phyloP scores from a whole-genome alignment of 2,329 filamentous ascomycete species.

The Xylaria multiplex region DNA sequence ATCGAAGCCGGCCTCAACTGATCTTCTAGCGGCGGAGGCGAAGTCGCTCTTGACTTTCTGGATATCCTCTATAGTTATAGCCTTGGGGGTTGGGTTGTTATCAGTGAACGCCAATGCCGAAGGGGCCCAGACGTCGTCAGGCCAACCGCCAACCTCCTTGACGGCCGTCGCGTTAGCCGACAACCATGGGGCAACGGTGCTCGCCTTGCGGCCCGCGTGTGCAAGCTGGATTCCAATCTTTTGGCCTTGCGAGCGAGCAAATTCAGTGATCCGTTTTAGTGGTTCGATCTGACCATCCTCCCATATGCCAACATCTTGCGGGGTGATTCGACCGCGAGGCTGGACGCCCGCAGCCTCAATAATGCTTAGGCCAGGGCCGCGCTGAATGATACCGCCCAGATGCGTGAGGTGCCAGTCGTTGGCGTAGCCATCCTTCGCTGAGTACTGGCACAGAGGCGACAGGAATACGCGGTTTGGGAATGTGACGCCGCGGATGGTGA shows the following conservation, averaged over 20 bases:
- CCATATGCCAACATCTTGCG: constrained; percentile 75
- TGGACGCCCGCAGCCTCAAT: constrained; percentile 76
- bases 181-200: constrained; percentile 51
- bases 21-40: constrained; percentile 48
- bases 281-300: constrained; percentile 73
- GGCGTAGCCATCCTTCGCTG: constrained; percentile 64
- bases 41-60: constrained; percentile 51
- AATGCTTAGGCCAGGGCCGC: constrained; percentile 69
- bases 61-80: constrained; percentile 61
- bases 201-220: constrained; percentile 66
- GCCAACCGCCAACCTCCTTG: constrained; percentile 52
- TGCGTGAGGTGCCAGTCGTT: constrained; percentile 79
- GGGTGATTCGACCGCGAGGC: constrained; percentile 76
- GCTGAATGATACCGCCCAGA: constrained; percentile 75
- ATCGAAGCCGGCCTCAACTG: constrained; percentile 65
- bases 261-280: constrained; percentile 51
- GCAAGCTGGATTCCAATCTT: constrained; percentile 76
- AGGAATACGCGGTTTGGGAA: constrained; percentile 60
- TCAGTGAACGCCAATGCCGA: constrained; percentile 68
- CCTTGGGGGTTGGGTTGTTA: constrained; percentile 64
- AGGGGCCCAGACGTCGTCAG: constrained; percentile 57
- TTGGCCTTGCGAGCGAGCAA: constrained; percentile 64
- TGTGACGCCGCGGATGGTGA: constrained; percentile 57
- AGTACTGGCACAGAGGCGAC: constrained; percentile 61
- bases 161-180: constrained; percentile 41